Evolutionary conservation across 768 basidiomycete species (phyloP).

Genomic region (Boletus patriciae): DNA sequence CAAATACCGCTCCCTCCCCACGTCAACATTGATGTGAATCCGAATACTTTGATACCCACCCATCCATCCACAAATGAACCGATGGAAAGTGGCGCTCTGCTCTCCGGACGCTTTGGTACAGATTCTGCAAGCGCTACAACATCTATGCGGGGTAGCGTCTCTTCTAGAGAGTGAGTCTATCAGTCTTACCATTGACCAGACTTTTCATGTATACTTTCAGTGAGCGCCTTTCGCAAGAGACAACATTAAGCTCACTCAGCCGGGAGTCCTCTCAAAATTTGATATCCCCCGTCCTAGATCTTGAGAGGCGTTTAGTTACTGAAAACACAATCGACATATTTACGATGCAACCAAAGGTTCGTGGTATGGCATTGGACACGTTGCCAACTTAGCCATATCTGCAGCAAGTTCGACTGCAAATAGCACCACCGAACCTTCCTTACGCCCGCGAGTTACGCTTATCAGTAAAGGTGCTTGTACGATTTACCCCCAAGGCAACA

Average conservation of each 20-base stretch:
- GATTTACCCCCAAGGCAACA: constrained; percentile 74
- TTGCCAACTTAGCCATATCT: constrained; percentile 5
- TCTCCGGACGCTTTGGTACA: constrained; percentile 23
- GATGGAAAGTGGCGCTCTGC: constrained; percentile 7
- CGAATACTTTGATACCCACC: not conserved
- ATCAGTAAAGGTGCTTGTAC: constrained; percentile 68
- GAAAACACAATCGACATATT: constrained; percentile 88
- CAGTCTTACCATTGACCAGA: not conserved
- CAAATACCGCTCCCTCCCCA: not conserved
- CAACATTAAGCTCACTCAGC: constrained; percentile 53
- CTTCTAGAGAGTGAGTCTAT: constrained; percentile 55
- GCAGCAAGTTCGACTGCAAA: constrained; percentile 88
- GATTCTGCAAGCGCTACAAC: constrained; percentile 46
- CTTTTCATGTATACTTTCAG: constrained; percentile 35
- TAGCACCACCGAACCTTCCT: constrained; percentile 73
- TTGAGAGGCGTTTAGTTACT: constrained; percentile 79
- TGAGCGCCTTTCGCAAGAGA: constrained; percentile 61
- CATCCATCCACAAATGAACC: not conserved
- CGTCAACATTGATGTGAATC: not conserved
- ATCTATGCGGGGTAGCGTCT: constrained; percentile 52
- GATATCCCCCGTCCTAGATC: constrained; percentile 63
- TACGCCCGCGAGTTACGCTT: constrained; percentile 77
- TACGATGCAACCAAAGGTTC: constrained; percentile 89
- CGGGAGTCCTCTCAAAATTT: constrained; percentile 52
- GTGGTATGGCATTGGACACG: constrained; percentile 2